Evolutionary conservation across 352 stramenopile species (phyloP).

Genomic region (Phytophthora cryptogea): DNA sequence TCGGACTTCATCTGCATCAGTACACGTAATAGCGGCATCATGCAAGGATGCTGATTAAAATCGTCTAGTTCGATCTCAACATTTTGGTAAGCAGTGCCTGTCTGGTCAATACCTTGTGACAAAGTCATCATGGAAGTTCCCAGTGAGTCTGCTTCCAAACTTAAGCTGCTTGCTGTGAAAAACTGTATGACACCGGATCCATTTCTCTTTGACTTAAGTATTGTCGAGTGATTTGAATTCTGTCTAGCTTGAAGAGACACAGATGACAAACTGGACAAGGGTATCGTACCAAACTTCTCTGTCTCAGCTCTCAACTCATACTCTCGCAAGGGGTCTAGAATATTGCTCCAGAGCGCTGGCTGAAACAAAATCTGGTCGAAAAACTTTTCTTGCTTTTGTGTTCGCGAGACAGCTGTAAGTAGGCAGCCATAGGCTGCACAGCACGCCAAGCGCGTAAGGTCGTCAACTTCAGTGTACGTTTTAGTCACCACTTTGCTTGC

Average conservation of each 20-base stretch:
- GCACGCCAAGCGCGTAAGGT: conserved; percentile 50
- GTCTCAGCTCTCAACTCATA: conserved; percentile 61
- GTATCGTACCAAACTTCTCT: conserved; percentile 50
- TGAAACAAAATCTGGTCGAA: conserved; percentile 88
- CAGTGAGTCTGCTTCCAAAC: conserved; percentile 40
- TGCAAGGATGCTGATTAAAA: conserved; percentile 78
- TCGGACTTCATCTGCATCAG: conserved; percentile 81
- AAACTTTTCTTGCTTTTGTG: conserved; percentile 88
- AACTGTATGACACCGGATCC: conserved; percentile 55
- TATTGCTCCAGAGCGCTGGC: conserved; percentile 68
- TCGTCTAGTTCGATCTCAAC: conserved; percentile 75
- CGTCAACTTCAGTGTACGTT: conserved; percentile 37
- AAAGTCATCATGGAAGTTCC: conserved; percentile 17
- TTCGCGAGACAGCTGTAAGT: conserved; percentile 73
- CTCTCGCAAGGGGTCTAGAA: conserved; percentile 50
- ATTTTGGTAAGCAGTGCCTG: conserved; percentile 32
- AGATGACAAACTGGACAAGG: conserved; percentile 50
- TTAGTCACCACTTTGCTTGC: conserved; percentile 79
- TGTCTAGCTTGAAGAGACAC: conserved; percentile 36
- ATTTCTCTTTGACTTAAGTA: conserved; percentile 20
- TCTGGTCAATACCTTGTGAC: conserved; percentile 24
- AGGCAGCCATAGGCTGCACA: conserved; percentile 79
- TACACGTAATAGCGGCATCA: conserved; percentile 70
- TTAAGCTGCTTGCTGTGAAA: conserved; percentile 79
- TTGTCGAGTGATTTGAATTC: conserved; percentile 14